phyloP scores from a whole-genome alignment of 2,329 filamentous ascomycete species.

The Lachnellula suecica region DNA sequence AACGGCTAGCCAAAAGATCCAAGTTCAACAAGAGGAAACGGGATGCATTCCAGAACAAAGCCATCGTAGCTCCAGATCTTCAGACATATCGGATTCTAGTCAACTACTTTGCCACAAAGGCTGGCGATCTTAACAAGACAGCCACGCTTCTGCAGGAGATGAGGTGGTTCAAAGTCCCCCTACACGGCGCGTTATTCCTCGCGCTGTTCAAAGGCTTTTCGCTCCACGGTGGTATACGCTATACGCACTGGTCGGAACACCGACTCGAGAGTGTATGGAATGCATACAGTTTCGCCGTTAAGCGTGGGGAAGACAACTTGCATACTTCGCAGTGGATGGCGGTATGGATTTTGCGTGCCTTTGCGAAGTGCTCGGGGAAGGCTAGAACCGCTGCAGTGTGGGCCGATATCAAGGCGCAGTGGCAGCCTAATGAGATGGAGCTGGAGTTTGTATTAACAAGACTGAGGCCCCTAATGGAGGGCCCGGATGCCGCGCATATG shows the following conservation, averaged over 20 bases:
- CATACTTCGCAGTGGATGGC: constrained; percentile 60
- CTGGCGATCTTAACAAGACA: constrained; percentile 72
- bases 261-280: constrained; percentile 69
- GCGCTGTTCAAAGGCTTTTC: constrained; percentile 82
- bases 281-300: constrained; percentile 58
- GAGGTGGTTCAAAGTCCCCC: constrained; percentile 63
- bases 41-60: constrained; percentile 54
- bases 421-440: constrained; percentile 31
- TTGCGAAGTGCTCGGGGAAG: constrained; percentile 45
- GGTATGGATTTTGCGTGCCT: constrained; percentile 61
- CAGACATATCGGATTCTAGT: constrained; percentile 80
- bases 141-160: constrained; percentile 78
- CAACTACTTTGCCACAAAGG: constrained; percentile 65
- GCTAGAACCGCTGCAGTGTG: constrained; percentile 27
- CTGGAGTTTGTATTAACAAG: constrained; percentile 27
- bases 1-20: constrained; percentile 56
- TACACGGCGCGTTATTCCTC: constrained; percentile 77
- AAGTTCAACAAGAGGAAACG: constrained; percentile 56
- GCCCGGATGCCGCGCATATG: constrained; percentile 13
- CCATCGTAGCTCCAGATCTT: constrained; percentile 70
- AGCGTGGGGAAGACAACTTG: constrained; percentile 44
- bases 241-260: constrained; percentile 70
- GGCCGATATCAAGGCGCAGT: constrained; percentile 31
- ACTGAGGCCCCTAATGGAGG: constrained; percentile 22
- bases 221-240: constrained; percentile 63